Conservation (phyloP, 2,329 filamentous ascomycete genomes). For the Blastomyces percursus region DNA sequence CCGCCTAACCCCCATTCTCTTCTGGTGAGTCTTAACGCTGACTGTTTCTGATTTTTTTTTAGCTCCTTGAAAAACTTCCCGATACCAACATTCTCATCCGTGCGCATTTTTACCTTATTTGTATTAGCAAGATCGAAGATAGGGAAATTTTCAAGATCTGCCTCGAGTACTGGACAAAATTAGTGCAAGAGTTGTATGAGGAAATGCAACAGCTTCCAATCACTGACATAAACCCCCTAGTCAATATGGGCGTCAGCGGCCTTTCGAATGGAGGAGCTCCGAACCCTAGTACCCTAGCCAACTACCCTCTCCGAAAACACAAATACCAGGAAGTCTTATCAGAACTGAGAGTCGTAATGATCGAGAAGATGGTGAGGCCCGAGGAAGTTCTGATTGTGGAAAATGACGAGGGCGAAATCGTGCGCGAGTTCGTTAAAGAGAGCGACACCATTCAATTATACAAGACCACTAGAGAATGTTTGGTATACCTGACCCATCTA, state of each 20-base stretch:
- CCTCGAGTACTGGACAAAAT: constrained; percentile 97
- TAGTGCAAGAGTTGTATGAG: constrained; percentile 95
- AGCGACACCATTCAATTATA: constrained; percentile 98
- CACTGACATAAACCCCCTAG: constrained; percentile 80
- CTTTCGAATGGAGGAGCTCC: constrained; percentile 71
- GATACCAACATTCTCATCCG: constrained; percentile 92
- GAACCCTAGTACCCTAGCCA: constrained; percentile 72
- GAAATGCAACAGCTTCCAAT: constrained; percentile 97
- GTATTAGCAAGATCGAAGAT: constrained; percentile 97
- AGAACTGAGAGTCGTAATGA: constrained; percentile 94
- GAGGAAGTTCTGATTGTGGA: constrained; percentile 99
- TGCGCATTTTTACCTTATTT: constrained; percentile 94
- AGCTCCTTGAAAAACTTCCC: constrained; percentile 90
- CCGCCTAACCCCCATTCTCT: neutral
- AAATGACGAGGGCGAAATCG: constrained; percentile 98
- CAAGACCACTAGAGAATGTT: constrained; percentile 94
- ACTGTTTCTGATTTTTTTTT: constrained; percentile 2
- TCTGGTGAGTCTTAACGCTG: neutral
- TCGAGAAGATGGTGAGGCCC: constrained; percentile 98
- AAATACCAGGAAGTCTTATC: constrained; percentile 93
- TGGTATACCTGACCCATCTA: constrained; percentile 94
- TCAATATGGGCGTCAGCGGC: constrained; percentile 61
- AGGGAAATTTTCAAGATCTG: constrained; percentile 99
- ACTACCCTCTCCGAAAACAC: constrained; percentile 91
- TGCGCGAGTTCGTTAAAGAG: constrained; percentile 98